Evolutionary conservation across 768 basidiomycete species (phyloP), one percentile per base, ranked within the genome.

Genomic region (Rhizopogon vesiculosus): DNA sequence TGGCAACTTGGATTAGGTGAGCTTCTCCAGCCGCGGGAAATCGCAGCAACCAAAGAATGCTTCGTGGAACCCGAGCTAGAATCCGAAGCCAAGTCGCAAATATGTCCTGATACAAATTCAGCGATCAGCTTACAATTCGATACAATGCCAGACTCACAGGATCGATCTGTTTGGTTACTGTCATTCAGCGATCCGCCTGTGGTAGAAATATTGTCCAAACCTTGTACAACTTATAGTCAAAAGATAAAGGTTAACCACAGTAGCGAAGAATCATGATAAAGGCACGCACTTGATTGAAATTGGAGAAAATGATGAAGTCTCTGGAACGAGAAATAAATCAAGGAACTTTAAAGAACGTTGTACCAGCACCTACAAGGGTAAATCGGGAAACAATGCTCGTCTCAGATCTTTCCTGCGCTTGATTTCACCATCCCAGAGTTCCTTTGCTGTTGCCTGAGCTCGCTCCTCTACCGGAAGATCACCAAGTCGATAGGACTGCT

Each of bases 11-110:
- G 31, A 73, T 59, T 35, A 81, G 65, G 55, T 81, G 74, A 51
- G 68, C 64, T 50, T 81, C 79, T 42, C 77, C 80, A 7, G 77
- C 67, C 1, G 71, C 66, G 7, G 79, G 79, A 58, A 81, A 81
- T 22, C 79, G 78, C 44, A 81, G 69, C 1, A 81, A 67, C 79
- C 79, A 81, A n/a, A 81, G 71, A 50, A 81, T 74, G 53, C 79
- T 79, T 16, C 72, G 71, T 15, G 72, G 76, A 42, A 78, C 74
- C 51, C 68, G 64, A 15, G 64, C 61, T 18, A 81, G 70, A 52
- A 81, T 80, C 35, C 69, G 72, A 40, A 81, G 65, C 79, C 79
- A 81, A n/a, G 73, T 70, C 57, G 70, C 69, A 59, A 80, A 80
- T 59, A 79, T 73, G 10, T 62, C 51, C 76, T 77, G 35, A 10